phyloP scores from a whole-genome alignment of 2,329 filamentous ascomycete species.

The Aspergillus udagawae region DNA sequence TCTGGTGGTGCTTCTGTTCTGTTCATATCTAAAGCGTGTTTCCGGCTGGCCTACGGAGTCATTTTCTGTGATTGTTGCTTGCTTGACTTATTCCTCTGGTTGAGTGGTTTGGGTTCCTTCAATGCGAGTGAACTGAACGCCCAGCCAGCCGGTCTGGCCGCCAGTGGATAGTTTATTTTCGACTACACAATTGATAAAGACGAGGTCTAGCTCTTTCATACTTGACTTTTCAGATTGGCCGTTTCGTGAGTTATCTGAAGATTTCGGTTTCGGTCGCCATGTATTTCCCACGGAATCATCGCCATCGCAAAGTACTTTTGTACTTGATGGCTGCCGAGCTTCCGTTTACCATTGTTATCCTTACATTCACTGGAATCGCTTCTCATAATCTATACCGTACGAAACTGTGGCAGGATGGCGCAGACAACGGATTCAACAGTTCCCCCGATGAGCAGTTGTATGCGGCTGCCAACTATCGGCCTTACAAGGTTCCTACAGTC shows the following conservation, averaged over 20 bases:
- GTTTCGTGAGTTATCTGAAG: not conserved
- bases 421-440: constrained; percentile 60
- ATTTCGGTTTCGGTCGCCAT: constrained; percentile 21
- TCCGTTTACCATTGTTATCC: constrained; percentile 53
- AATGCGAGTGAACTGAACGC: constrained; percentile 28
- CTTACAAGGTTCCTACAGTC: constrained; percentile 51
- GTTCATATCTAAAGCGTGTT: constrained; percentile 28
- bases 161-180: not conserved
- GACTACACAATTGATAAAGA: not conserved
- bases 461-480: constrained; percentile 55
- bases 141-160: constrained; percentile 38
- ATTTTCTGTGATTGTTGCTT: constrained; percentile 12
- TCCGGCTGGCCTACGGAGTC: constrained; percentile 20
- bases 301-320: constrained; percentile 49
- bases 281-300: constrained; percentile 54
- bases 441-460: constrained; percentile 55
- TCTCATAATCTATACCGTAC: constrained; percentile 59
- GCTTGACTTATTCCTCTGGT: constrained; percentile 12
- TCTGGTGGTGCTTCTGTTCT: not conserved
- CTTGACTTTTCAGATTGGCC: not conserved
- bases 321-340: constrained; percentile 54
- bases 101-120: constrained; percentile 3
- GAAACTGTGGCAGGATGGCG: constrained; percentile 59
- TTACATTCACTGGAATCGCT: constrained; percentile 60
- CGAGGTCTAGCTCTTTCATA: not conserved